Evolutionary conservation across 2,329 filamentous ascomycete genomes (phyloP), one percentile per base, ranked within the genome.

Genomic region (Lasiodiplodia hormozganensis): DNA sequence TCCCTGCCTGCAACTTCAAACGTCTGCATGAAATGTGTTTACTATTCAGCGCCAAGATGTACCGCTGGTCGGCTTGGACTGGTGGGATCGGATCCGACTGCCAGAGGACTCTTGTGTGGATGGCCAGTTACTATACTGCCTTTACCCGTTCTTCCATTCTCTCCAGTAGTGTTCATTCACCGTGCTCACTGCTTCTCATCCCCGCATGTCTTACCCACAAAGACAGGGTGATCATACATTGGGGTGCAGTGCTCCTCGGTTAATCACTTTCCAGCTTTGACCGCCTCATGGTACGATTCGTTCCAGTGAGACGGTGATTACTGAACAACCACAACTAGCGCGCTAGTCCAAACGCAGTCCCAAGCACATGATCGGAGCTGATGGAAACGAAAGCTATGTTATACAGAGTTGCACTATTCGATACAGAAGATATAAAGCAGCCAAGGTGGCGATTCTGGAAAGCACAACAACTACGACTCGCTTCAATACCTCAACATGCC

Each of bases 401-500:
- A n/a, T 7, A 16, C n/a, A n/a, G 2, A n/a, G n/a, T n/a, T 21
- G 43, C 4, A 21, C 18, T 21, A 21, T 47, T 11, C 43, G 11
- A 21, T n/a, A 18, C 7, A 47, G 6, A n/a, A 47, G 8, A 47
- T 34, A 56, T n/a, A 56, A 56, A n/a, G 12, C 28, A 36, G 18
- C 18, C 14, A 53, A n/a, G 14, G 4, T 34, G 16, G 16, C 7
- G 8, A 4, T 3, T n/a, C 10, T n/a, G 4, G 18, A 18, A n/a
- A 21, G 8, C 1, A 18, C 1, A 16, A n/a, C 18, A 8, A 34
- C 23, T 36, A 43, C 38, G 6, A 21, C 23, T 28, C 38, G 21
- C 31, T 2, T 18, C 34, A 47, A 34, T 18, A 12, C 23, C 3
- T 16, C 40, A 62, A 43, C 6, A 84, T 84, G 82, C 82, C 82